Base-by-base conservation (phyloP, 306 rosid genomes). In the Citrullus mucosospermus region DNA sequence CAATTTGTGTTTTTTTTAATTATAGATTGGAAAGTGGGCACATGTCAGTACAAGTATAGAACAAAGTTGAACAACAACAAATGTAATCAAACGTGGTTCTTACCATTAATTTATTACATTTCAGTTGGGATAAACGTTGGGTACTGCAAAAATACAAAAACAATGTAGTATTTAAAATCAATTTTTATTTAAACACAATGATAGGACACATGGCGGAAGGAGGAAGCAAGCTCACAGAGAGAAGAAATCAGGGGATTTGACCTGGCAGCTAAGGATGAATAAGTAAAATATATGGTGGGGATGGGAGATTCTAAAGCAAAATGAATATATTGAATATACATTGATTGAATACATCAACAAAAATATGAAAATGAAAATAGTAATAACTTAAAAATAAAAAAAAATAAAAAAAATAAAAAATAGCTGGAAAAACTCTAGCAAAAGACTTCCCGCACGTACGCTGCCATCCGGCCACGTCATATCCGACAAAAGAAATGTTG, bases 381-480 rank as follows among this genome's bases (percentile, higher is more conserved):
- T 30, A 18, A 56, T 50, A 54, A 25, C 28, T 25, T 25, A 22
- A 22, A 22, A 22, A 22, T 1, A 15, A 16, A 0, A n/a, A 57
- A 20, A 3, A 20, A 57, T 22, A 0, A 4, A 58, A 3, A 20
- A 25, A 5, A 18, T 1, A 69, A 69, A 38, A 51, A 12, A 48
- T 48, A 69, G 75, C 75, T 69, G 75, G 75, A 43, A 67, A 62
- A 67, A 0, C 38, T 6, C 5, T 1, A 39, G 17, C 32, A 18
- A 67, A 41, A n/a, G 59, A 55, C 59, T 55, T 65, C 5, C 32
- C 75, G 75, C 75, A 69, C 75, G 75, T 69, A 69, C 54, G 75
- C 38, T 43, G 56, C 56, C 75, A 11, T 2, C 4, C 17, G 54
- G 18, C 75, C 54, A 68, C 75, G 75, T 68, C 75, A 68, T 43